Conservation (phyloP, 78 protist species). For the Protostelium mycophagum region DNA sequence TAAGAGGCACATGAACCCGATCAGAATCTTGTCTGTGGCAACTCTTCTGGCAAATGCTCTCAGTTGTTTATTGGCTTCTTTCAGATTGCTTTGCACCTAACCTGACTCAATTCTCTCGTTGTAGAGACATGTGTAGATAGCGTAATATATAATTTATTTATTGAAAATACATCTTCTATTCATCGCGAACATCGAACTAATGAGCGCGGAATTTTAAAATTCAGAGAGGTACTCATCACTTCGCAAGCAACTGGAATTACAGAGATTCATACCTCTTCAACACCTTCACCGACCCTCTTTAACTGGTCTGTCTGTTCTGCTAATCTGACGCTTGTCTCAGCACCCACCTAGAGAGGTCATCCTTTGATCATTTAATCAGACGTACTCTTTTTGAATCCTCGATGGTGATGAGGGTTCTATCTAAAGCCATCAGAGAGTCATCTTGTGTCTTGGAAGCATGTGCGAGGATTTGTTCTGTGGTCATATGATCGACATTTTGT, state of each 20-base stretch:
- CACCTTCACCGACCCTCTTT: background rate
- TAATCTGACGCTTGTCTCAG: background rate
- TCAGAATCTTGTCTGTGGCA: slow-evolving; percentile 73
- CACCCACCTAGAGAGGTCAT: background rate
- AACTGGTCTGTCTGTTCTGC: background rate
- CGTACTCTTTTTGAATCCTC: background rate
- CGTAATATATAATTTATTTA: too few species aligned
- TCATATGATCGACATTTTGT: background rate
- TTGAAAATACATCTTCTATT: too few species aligned
- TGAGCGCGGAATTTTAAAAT: too few species aligned
- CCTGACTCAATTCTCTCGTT: too few species aligned
- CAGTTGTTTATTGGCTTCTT: slow-evolving; percentile 59
- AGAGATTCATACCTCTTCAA: background rate
- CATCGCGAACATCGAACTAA: too few species aligned
- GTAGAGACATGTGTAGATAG: too few species aligned
- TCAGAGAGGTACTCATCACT: too few species aligned
- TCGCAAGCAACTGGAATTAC: background rate
- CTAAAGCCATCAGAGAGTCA: background rate
- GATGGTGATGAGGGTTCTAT: background rate
- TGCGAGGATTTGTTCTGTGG: background rate
- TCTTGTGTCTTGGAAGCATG: background rate
- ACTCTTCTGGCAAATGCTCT: slow-evolving; percentile 72
- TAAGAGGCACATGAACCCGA: slow-evolving; percentile 53
- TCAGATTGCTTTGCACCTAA: slow-evolving; percentile 54
- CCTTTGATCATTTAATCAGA: background rate